phyloP scores from a whole-genome alignment of 352 stramenopile species.

The Phytophthora pluvialis region DNA sequence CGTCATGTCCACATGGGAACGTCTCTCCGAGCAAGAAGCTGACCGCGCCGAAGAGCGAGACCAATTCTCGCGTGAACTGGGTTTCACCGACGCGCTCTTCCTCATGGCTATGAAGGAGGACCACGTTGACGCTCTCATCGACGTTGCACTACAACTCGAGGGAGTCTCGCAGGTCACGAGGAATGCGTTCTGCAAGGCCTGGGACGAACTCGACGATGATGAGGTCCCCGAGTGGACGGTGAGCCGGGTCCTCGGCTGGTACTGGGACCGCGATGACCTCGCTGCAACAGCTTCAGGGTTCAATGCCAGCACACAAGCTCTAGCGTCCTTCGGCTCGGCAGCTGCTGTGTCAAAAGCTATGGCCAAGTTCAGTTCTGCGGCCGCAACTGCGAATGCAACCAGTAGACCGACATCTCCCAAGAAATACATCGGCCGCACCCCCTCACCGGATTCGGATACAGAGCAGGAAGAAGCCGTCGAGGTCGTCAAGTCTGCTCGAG shows the following conservation, averaged over 20 bases:
- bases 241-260: conserved; percentile 57
- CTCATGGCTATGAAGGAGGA: conserved; percentile 68
- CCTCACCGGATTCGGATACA: conserved; percentile 16
- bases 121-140: conserved; percentile 63
- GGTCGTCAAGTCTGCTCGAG: conserved; percentile 49
- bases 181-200: conserved; percentile 46
- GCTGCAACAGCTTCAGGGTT: conserved; percentile 26
- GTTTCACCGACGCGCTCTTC: conserved; percentile 50
- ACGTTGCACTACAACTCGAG: conserved; percentile 58
- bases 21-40: conserved; percentile 57
- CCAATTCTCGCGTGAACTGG: conserved; percentile 51
- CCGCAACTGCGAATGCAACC: conserved; percentile 11
- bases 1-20: conserved; percentile 77
- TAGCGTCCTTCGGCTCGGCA: conserved; percentile 33
- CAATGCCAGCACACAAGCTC: conserved; percentile 24
- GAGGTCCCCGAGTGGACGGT: conserved; percentile 51
- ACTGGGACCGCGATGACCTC: conserved; percentile 54
- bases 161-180: conserved; percentile 43
- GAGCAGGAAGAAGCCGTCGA: conserved; percentile 44
- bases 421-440: conserved; percentile 25
- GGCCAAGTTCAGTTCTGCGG: conserved; percentile 29
- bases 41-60: conserved; percentile 54
- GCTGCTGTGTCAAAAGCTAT: conserved; percentile 35
- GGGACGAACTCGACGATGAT: conserved; percentile 43
- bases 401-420: conserved; percentile 21